phyloP scores from a whole-genome alignment of 495 filamentous ascomycete species.

The Aspergillus mulundensis region DNA sequence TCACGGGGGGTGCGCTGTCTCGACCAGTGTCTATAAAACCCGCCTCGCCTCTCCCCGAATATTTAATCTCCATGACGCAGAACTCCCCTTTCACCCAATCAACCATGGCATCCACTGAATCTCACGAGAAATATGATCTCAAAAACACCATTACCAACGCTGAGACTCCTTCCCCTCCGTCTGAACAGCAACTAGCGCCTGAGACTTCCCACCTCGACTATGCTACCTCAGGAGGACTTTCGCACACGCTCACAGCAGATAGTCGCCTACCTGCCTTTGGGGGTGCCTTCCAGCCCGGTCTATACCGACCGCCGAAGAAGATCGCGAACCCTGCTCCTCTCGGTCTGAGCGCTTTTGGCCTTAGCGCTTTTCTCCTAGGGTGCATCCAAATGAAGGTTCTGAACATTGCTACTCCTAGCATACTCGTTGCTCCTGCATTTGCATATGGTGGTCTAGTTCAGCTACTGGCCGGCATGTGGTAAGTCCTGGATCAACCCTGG shows the following conservation, averaged over 20 bases:
- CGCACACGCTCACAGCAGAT: conserved; percentile 56
- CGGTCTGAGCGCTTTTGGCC: conserved; percentile 73
- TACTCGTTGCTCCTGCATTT: conserved; percentile 60
- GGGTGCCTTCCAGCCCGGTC: conserved; percentile 85
- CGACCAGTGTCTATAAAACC: not conserved
- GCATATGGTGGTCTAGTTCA: conserved; percentile 79
- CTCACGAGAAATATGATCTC: conserved; percentile 12
- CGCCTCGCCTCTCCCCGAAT: not conserved
- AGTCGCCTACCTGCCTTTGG: conserved; percentile 74
- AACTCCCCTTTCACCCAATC: not conserved
- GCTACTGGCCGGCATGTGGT: conserved; percentile 91
- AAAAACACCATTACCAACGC: conserved; percentile 12
- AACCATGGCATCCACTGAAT: conserved; percentile 4
- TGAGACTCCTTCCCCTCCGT: not conserved
- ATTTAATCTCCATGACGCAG: not conserved
- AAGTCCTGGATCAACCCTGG: conserved; percentile 33
- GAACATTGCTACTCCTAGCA: conserved; percentile 51
- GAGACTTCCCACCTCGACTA: conserved; percentile 19
- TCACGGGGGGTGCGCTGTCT: not conserved
- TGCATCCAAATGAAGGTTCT: conserved; percentile 66
- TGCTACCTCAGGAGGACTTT: conserved; percentile 57
- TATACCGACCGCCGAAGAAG: conserved; percentile 66
- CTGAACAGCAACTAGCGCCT: not conserved
- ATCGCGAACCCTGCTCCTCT: conserved; percentile 78
- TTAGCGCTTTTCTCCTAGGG: conserved; percentile 85